These are phyloP conservation scores for Tolypocladium tropicale DNA, from an alignment of 2,329 filamentous ascomycete genomes.

Conservation along the genomic window DNA sequence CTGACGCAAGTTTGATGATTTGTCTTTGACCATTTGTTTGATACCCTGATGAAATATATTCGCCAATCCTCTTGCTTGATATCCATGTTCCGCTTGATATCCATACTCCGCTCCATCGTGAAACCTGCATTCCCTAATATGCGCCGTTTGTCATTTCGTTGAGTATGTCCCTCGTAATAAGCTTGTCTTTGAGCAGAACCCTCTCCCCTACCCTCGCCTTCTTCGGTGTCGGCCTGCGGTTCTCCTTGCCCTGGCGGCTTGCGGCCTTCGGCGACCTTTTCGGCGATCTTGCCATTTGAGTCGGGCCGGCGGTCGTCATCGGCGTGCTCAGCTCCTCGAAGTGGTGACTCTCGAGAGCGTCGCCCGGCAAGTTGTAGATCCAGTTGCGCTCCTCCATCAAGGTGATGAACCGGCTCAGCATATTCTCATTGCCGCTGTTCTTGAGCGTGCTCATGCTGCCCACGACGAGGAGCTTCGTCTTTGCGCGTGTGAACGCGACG, in stretches of 20 bases:
- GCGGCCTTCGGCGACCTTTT: slow-evolving; percentile 15
- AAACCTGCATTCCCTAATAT: slow-evolving; percentile 11
- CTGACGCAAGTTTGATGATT: neutral
- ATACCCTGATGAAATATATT: slow-evolving; percentile 7
- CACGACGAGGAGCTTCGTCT: slow-evolving; percentile 82
- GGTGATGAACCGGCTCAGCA: slow-evolving; percentile 64
- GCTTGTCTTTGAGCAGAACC: slow-evolving; percentile 53
- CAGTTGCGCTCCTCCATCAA: slow-evolving; percentile 72
- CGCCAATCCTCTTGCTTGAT: slow-evolving; percentile 1
- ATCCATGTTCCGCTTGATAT: neutral
- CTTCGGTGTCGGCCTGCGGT: slow-evolving; percentile 38
- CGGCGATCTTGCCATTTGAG: slow-evolving; percentile 16
- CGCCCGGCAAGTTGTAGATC: slow-evolving; percentile 61
- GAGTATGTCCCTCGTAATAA: slow-evolving; percentile 65
- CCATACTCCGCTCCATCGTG: neutral
- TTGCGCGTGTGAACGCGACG: slow-evolving; percentile 86
- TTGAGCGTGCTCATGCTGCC: slow-evolving; percentile 75
- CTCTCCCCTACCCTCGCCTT: slow-evolving; percentile 49
- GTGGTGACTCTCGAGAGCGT: slow-evolving; percentile 55
- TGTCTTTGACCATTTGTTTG: neutral
- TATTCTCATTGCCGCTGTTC: slow-evolving; percentile 58
- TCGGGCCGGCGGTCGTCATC: slow-evolving; percentile 22
- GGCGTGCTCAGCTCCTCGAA: slow-evolving; percentile 52
- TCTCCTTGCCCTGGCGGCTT: slow-evolving; percentile 29
- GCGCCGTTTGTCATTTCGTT: slow-evolving; percentile 53